Percentiles rank a stretch among this genome's conserved stretches.
Evolutionary conservation across 352 stramenopile genomes (phyloP).

Genomic region (Phytophthora meadii): DNA sequence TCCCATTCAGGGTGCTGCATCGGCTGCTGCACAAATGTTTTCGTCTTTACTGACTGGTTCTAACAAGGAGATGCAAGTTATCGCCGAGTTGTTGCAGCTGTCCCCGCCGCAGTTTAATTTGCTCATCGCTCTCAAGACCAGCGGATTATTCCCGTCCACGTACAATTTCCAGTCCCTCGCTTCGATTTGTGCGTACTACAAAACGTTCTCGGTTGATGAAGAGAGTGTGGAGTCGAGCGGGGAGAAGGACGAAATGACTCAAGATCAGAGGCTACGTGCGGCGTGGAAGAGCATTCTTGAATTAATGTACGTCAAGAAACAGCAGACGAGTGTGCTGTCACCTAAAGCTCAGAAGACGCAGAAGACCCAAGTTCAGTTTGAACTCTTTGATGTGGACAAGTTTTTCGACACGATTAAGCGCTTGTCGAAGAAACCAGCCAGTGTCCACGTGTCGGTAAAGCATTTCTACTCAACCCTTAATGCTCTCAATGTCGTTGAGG

Average conservation of each 20-base stretch:
- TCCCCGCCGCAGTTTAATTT: conserved; percentile 71
- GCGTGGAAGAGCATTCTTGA: conserved; percentile 67
- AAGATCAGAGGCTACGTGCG: conserved; percentile 42
- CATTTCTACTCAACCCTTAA: conserved; percentile 70
- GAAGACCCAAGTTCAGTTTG: conserved; percentile 36
- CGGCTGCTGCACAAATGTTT: conserved; percentile 48
- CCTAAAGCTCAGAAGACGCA: conserved; percentile 9
- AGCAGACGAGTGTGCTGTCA: conserved; percentile 25
- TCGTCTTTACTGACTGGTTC: conserved; percentile 40
- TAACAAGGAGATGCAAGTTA: conserved; percentile 57
- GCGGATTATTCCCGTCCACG: conserved; percentile 46
- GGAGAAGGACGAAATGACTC: conserved; percentile 1
- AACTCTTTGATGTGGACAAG: conserved; percentile 68
- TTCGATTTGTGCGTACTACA: conserved; percentile 71
- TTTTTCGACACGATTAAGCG: conserved; percentile 61
- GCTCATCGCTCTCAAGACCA: conserved; percentile 61
- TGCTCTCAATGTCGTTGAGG: conserved; percentile 61
- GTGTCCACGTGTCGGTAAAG: conserved; percentile 56
- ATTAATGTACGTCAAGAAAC: conserved; percentile 69
- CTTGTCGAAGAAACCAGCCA: conserved; percentile 57
- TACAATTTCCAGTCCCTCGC: conserved; percentile 60
- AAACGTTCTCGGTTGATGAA: conserved; percentile 50
- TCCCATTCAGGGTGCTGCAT: conserved; percentile 39
- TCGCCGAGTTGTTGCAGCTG: conserved; percentile 55
- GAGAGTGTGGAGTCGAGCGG: conserved; percentile 43